Base-by-base conservation (phyloP, 1,139 yeast genomes). In the Lodderomyces parapsilosis region DNA sequence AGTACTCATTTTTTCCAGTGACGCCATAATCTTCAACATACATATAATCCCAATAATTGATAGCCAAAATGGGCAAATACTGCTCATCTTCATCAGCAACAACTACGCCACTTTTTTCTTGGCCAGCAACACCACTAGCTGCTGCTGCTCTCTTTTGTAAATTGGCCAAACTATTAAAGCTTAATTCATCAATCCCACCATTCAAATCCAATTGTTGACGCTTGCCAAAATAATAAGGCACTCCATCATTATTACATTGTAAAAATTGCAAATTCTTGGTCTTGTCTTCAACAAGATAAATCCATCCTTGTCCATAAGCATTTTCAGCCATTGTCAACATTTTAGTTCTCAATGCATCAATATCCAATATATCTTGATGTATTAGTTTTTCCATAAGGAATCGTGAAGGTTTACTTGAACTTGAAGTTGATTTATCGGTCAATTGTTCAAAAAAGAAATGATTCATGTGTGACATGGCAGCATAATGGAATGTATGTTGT, bases 381-480 rank as follows among this genome's bases (percentile, higher is more conserved):
- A 66, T 60, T 46, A 69, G 63, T 49, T 74, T 73, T 42, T 72
- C 73, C 57, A 73, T 57, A 39, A 80, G 63, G 10, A 66, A 59
- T 56, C 80, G 69, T 13, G 81, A 76, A 9, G 84, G 83, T 49
- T 60, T 60, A 10, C 77, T 67, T 22, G 57, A 53, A 19, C 56
- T 50, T 2, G 75, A 74, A 41, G 55, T 62, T 7, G 58, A 46
- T 47, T 57, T 59, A 49, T 63, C 56, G 20, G 67, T 53, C 46
- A 91, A 73, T 56, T 87, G 86, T 60, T 86, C 83, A 60, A 90
- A 81, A 56, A 86, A 89, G 46, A 93, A 74, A 66, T 93, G 99
- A 68, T 93, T 93, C 68, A 90, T 91, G 67, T 87, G 95, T 2
- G 91, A 84, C 62, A 87, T 96, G 4, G 96, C 86, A 10, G 99